These are phyloP conservation scores for Lonicera japonica DNA, from an alignment of 129 eudicot species.

Conservation along the genomic window DNA sequence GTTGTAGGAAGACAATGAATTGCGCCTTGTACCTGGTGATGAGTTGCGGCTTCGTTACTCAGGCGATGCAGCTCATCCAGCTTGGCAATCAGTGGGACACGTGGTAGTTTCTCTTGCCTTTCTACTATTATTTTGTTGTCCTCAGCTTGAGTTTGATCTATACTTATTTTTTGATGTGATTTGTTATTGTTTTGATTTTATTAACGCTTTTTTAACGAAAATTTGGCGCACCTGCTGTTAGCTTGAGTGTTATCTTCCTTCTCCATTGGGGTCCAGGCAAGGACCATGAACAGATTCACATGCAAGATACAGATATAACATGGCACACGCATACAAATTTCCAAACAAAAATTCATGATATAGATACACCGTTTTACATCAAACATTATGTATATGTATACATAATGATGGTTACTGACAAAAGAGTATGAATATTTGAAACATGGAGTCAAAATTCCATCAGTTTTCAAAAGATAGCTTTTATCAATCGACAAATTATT, in stretches of 20 bases:
- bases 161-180: neutral
- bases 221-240: neutral
- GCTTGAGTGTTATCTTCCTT: neutral
- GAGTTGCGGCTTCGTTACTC: constrained; percentile 83
- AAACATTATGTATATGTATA: too few relatives aligned
- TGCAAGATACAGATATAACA: too few relatives aligned
- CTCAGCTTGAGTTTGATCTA: neutral
- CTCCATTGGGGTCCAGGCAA: neutral
- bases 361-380: too few relatives aligned
- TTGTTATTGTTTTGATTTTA: neutral
- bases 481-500: too few relatives aligned
- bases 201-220: neutral
- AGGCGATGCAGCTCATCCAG: constrained; percentile 90
- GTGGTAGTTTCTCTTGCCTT: constrained; percentile 47
- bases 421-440: too few relatives aligned
- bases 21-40: constrained; percentile 73
- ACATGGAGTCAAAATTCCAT: too few relatives aligned
- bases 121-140: neutral
- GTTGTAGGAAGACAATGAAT: constrained; percentile 80
- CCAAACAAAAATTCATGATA: too few relatives aligned
- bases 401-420: too few relatives aligned
- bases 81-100: constrained; percentile 97
- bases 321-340: too few relatives aligned
- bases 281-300: neutral
- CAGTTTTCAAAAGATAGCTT: too few relatives aligned